phyloP scores from a whole-genome alignment of 345 rosid species.

The Triadica sebifera region DNA sequence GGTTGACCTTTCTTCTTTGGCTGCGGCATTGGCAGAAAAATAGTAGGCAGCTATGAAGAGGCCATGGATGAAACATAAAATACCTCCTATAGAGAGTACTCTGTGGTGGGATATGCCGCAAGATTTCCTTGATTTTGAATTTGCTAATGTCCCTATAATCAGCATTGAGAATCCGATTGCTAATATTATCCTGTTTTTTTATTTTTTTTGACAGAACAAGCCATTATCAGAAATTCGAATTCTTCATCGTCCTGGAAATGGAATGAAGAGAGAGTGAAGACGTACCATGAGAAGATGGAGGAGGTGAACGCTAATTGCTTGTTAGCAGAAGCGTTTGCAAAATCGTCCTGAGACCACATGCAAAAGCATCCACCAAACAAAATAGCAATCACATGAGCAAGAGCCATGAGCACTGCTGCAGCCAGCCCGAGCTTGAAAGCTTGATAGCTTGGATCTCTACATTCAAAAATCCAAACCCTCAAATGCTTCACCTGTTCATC shows the following conservation, averaged over 20 bases:
- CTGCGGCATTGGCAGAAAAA: conserved; percentile 67
- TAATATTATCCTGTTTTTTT: conserved; percentile 54
- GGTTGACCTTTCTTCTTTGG: conserved; percentile 28
- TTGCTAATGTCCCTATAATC: conserved; percentile 58
- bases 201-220: too few species aligned
- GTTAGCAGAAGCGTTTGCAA: conserved; percentile 50
- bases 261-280: neutral
- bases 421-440: conserved; percentile 81
- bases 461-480: conserved; percentile 69
- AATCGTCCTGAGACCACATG: conserved; percentile 53
- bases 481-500: conserved; percentile 63
- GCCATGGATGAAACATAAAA: conserved; percentile 81
- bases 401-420: conserved; percentile 53
- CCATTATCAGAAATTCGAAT: too few species aligned
- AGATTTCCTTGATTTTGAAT: conserved; percentile 60
- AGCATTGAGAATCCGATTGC: conserved; percentile 73
- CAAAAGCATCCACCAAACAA: conserved; percentile 73
- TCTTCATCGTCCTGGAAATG: too few species aligned
- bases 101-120: conserved; percentile 67
- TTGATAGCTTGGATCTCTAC: conserved; percentile 68
- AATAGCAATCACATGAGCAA: conserved; percentile 63
- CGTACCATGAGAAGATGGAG: conserved; percentile 77
- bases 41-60: conserved; percentile 63
- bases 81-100: conserved; percentile 64
- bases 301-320: conserved; percentile 76